Evolutionary conservation across 257 asterid genomes (phyloP).

Genomic region (Haberlea rhodopensis): DNA sequence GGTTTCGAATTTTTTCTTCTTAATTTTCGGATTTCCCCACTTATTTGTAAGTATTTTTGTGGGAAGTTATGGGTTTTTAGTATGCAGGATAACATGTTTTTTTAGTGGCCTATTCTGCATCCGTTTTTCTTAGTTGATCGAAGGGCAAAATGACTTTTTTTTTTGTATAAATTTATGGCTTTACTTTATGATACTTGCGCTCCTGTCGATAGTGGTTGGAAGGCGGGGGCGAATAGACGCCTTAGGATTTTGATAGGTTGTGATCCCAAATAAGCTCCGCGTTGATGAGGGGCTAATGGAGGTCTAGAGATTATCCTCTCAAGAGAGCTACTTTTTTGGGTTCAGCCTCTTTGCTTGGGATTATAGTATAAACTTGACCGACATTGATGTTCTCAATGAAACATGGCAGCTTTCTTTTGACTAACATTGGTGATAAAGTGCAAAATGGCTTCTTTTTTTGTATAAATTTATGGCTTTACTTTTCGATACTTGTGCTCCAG

Average conservation of each 20-base stretch:
- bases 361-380: not conserved
- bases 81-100: not conserved
- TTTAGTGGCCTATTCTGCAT: not conserved
- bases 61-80: not conserved
- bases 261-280: too few species aligned
- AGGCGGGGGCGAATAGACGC: not conserved
- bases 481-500: not conserved
- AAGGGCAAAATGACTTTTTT: not conserved
- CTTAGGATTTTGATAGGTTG: not conserved
- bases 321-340: not conserved
- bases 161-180: too few species aligned
- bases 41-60: not conserved
- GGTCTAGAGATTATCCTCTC: too few species aligned
- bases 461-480: too few species aligned
- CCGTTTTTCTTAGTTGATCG: not conserved
- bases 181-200: not conserved
- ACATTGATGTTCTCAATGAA: too few species aligned
- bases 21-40: not conserved
- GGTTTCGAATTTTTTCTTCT: slow-evolving; percentile 21
- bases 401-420: too few species aligned
- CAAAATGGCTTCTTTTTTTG: not conserved
- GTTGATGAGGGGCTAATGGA: too few species aligned
- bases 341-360: not conserved
- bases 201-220: not conserved
- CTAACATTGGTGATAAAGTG: too few species aligned